These are phyloP conservation scores for Arthroderma sp. DNA, from an alignment of 2,329 filamentous ascomycete genomes.

Conservation along the genomic window DNA sequence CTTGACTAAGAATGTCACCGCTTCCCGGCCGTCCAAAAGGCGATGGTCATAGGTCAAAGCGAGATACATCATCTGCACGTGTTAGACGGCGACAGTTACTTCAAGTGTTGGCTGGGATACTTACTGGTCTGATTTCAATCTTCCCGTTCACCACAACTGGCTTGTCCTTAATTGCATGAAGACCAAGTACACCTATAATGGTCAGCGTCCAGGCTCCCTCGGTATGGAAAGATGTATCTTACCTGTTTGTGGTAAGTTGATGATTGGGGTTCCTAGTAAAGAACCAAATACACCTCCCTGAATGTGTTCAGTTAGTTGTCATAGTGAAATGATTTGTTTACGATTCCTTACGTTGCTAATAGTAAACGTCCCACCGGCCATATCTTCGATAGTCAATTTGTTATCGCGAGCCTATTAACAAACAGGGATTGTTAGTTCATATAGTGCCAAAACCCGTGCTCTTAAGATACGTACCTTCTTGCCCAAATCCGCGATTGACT, in stretches of 20 bases:
- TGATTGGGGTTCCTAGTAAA: slow-evolving; percentile 94
- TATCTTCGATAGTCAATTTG: slow-evolving; percentile 97
- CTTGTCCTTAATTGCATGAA: slow-evolving; percentile 94
- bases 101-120: slow-evolving; percentile 10
- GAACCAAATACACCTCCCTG: slow-evolving; percentile 86
- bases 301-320: slow-evolving; percentile 11
- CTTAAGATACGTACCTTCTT: slow-evolving; percentile 56
- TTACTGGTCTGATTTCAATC: slow-evolving; percentile 72
- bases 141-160: slow-evolving; percentile 84
- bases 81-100: not conserved
- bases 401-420: slow-evolving; percentile 64
- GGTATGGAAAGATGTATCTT: slow-evolving; percentile 7
- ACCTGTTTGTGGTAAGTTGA: slow-evolving; percentile 86
- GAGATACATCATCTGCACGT: slow-evolving; percentile 80
- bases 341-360: slow-evolving; percentile 63
- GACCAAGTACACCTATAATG: slow-evolving; percentile 58
- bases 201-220: slow-evolving; percentile 11
- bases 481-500: slow-evolving; percentile 80
- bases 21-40: slow-evolving; percentile 85
- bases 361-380: slow-evolving; percentile 96
- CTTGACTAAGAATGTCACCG: slow-evolving; percentile 91
- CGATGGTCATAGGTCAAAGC: slow-evolving; percentile 96
- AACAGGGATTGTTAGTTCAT: not conserved
- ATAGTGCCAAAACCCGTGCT: not conserved
- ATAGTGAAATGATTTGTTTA: not conserved